Evolutionary conservation across 768 basidiomycete species (phyloP).

Genomic region (Stropharia rugosoannulata): DNA sequence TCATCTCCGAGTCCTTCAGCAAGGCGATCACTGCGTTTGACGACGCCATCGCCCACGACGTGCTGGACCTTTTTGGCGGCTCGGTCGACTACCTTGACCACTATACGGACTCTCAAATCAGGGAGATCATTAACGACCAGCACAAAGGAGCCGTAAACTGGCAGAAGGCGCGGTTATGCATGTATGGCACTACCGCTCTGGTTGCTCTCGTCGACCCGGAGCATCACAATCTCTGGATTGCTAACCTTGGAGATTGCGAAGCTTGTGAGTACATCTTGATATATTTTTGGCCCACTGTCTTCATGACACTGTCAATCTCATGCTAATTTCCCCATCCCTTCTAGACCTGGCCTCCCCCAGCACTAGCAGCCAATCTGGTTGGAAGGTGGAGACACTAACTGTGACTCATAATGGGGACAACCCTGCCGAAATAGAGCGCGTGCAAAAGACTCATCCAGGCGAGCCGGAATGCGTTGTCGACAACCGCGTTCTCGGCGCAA

Average conservation of each 20-base stretch:
- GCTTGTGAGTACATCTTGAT: constrained; percentile 49
- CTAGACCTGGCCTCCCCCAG: constrained; percentile 53
- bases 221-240: constrained; percentile 71
- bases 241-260: constrained; percentile 81
- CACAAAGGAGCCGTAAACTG: constrained; percentile 56
- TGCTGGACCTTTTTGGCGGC: constrained; percentile 62
- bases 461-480: constrained; percentile 70
- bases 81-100: constrained; percentile 43
- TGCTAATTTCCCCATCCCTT: constrained; percentile 4
- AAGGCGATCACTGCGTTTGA: constrained; percentile 62
- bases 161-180: constrained; percentile 65
- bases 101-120: constrained; percentile 57
- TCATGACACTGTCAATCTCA: constrained; percentile 1
- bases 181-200: constrained; percentile 80
- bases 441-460: constrained; percentile 62
- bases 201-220: constrained; percentile 72
- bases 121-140: constrained; percentile 63
- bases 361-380: constrained; percentile 39
- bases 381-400: constrained; percentile 64
- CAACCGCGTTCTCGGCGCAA: constrained; percentile 70
- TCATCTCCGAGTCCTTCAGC: constrained; percentile 56
- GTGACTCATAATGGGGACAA: constrained; percentile 71
- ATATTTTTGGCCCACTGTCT: constrained; percentile 4
- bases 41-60: constrained; percentile 65
- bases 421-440: constrained; percentile 60